Conservation (phyloP, 305 asterid species). For the Solanum hybrid region DNA sequence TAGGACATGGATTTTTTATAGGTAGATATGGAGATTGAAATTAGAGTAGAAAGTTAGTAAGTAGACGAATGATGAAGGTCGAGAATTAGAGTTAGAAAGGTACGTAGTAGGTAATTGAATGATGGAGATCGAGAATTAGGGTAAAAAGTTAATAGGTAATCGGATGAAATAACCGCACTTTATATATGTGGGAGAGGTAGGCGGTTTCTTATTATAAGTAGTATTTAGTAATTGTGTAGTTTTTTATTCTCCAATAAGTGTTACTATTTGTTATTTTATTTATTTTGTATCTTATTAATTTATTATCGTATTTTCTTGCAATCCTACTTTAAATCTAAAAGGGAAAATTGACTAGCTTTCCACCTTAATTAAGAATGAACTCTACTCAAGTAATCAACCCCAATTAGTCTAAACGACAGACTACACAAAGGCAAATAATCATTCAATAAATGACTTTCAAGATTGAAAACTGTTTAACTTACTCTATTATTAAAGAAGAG, state of each 20-base stretch:
- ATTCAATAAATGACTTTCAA: background rate
- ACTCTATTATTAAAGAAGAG: background rate
- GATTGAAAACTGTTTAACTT: background rate
- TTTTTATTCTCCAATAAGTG: background rate
- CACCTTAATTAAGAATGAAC: background rate
- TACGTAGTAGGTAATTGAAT: background rate
- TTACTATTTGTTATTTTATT: background rate
- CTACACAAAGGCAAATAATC: background rate
- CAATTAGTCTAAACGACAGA: background rate
- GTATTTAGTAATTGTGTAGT: background rate
- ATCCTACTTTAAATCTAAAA: too few relatives aligned
- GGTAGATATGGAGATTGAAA: background rate
- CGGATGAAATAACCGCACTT: background rate
- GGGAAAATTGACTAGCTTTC: background rate
- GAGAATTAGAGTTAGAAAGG: background rate
- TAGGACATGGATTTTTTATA: background rate
- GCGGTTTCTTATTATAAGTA: background rate
- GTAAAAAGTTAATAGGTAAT: background rate
- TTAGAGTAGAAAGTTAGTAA: background rate
- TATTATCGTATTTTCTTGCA: background rate
- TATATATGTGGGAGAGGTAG: background rate
- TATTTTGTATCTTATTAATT: background rate
- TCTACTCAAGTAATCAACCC: background rate
- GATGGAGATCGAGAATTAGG: background rate
- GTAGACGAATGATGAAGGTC: background rate